Base-by-base conservation (phyloP, 495 filamentous ascomycete species). In the Penicillium fimorum region DNA sequence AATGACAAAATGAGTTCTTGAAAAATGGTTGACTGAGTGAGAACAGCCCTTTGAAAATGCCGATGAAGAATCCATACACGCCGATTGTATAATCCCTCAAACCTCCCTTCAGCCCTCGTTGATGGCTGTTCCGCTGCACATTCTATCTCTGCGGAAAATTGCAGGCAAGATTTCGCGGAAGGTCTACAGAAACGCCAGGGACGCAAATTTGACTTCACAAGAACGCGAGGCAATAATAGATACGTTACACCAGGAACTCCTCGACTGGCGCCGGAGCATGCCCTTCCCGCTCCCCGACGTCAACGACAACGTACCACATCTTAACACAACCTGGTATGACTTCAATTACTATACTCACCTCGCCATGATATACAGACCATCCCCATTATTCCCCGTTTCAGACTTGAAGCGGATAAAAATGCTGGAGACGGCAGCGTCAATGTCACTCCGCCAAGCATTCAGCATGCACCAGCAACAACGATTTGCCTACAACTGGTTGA, bases 401-500 rank as follows among this genome's bases (percentile, higher is more conserved):
- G 70, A 73, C 48, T 27, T 49, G 10, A 18, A 48, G 4, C 61
- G 57, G 44, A 58, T 76, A n/a, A 66, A 64, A 30, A 56, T 67
- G 10, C 60, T 76, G n/a, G 69, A 61, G 0, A 64, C 64, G 30
- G 69, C 71, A 15, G 66, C 73, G 0, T 59, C 61, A 8, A 72
- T 73, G 68, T 61, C 71, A 13, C 66, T 76, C 33, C 67, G 70
- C 2, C 69, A 76, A 52, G 71, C 71, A 17, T 62, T 66, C 25
- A 70, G 57, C 45, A 55, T 72, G 62, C 67, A 72, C 33, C 65
- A 65, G 11, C 71, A 76, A 48, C 60, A 55, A 13, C 60, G 71
- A 22, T 70, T 76, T 46, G 64, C 73, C 5, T 76, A 72, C 38
- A 76, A 75, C 47, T 74, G 73, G 73, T 55, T 76, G 15, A 76